phyloP scores from a whole-genome alignment of 306 rosid genomes.

The Acacia confusa region DNA sequence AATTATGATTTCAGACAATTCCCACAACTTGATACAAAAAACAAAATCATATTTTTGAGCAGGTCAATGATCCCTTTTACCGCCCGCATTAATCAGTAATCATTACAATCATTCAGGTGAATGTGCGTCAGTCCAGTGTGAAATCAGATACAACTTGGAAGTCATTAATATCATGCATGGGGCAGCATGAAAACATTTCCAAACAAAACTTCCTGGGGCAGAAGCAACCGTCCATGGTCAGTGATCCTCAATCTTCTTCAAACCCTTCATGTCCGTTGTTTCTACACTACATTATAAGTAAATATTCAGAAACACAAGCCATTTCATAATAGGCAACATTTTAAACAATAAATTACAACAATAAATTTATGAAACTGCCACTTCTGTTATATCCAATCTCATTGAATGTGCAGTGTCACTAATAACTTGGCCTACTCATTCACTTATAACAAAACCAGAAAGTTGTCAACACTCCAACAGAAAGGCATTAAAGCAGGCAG shows the following conservation, averaged over 20 bases:
- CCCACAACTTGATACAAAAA: background rate
- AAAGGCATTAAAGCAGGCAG: background rate
- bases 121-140: constrained; percentile 23
- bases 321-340: background rate
- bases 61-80: constrained; percentile 19
- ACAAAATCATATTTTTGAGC: background rate
- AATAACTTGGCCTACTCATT: background rate
- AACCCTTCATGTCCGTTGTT: constrained; percentile 97
- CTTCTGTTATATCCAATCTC: background rate
- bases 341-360: constrained; percentile 9
- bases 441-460: background rate
- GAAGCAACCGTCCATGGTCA: constrained; percentile 37
- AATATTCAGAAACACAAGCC: constrained; percentile 33
- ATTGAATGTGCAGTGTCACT: background rate
- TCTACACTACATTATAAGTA: constrained; percentile 70
- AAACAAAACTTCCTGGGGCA: constrained; percentile 37
- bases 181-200: constrained; percentile 31
- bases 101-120: constrained; percentile 32
- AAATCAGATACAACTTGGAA: constrained; percentile 33
- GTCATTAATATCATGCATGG: constrained; percentile 38
- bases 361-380: background rate
- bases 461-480: background rate
- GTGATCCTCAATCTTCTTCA: constrained; percentile 95
- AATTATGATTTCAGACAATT: constrained; percentile 1
- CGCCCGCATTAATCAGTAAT: constrained; percentile 28